Conservation (phyloP, 768 basidiomycete species). For the Leucogyrophana mollusca region DNA sequence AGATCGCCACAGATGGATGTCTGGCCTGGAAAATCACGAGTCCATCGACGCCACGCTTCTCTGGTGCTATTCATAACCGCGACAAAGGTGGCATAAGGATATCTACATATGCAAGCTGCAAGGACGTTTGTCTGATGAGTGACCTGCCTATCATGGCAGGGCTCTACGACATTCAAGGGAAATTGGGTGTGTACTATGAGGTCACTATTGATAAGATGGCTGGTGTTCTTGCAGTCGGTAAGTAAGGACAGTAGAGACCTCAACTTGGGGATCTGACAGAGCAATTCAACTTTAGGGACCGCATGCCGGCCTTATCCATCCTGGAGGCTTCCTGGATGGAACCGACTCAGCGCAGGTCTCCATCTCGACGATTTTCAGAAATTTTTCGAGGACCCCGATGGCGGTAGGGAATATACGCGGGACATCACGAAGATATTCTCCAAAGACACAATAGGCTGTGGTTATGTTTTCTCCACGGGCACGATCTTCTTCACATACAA, state of each 20-base stretch:
- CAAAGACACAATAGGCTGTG: conserved; percentile 62
- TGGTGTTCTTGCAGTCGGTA: conserved; percentile 61
- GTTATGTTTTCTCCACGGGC: conserved; percentile 54
- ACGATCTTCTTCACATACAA: conserved; percentile 66
- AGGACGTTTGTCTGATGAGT: conserved; percentile 55
- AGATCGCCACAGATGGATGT: conserved; percentile 45
- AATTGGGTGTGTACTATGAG: conserved; percentile 65
- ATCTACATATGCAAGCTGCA: conserved; percentile 39
- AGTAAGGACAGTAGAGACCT: conserved; percentile 6
- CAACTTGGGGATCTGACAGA: background rate
- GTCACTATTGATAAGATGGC: conserved; percentile 51
- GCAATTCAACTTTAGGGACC: conserved; percentile 42
- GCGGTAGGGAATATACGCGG: conserved; percentile 56
- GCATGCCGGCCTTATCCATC: conserved; percentile 63
- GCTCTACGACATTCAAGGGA: conserved; percentile 53
- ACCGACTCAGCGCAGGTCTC: conserved; percentile 60
- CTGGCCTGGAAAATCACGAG: conserved; percentile 53
- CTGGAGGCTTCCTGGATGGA: conserved; percentile 72
- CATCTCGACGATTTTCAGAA: conserved; percentile 74
- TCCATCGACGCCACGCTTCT: conserved; percentile 41
- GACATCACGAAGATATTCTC: conserved; percentile 30
- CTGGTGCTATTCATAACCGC: conserved; percentile 39
- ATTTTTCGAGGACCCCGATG: conserved; percentile 68
- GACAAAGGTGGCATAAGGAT: conserved; percentile 40
- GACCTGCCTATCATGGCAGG: conserved; percentile 60